Evolutionary conservation across 352 stramenopile genomes (phyloP).

Genomic region (Phytophthora constricta): DNA sequence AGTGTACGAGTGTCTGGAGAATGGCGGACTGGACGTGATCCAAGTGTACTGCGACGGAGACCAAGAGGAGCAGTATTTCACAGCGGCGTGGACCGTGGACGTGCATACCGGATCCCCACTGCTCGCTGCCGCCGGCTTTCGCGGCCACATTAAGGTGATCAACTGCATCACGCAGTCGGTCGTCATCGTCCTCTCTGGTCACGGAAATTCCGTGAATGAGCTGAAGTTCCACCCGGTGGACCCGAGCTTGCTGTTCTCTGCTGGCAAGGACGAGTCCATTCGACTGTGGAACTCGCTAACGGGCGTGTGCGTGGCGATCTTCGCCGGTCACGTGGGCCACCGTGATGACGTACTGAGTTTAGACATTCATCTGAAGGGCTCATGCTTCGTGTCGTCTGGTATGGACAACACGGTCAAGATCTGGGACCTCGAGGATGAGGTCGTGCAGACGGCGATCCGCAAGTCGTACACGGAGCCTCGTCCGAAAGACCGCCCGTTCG

Average conservation of each 20-base stretch:
- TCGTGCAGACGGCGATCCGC: slow-evolving; percentile 74
- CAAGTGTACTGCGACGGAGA: slow-evolving; percentile 86
- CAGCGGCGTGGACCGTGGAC: slow-evolving; percentile 77
- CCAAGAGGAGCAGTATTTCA: slow-evolving; percentile 82
- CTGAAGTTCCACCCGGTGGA: slow-evolving; percentile 92
- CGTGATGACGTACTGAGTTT: slow-evolving; percentile 89
- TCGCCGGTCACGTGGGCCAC: slow-evolving; percentile 92
- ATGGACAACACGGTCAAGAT: slow-evolving; percentile 96
- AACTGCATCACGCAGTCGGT: slow-evolving; percentile 82
- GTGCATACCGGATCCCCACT: slow-evolving; percentile 74
- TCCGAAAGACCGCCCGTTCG: slow-evolving; percentile 68
- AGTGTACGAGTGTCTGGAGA: slow-evolving; percentile 80
- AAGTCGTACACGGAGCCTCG: slow-evolving; percentile 80
- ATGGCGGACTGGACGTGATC: slow-evolving; percentile 75
- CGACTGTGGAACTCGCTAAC: slow-evolving; percentile 93
- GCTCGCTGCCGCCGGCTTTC: slow-evolving; percentile 70
- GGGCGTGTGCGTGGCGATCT: slow-evolving; percentile 90
- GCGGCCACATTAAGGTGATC: slow-evolving; percentile 87
- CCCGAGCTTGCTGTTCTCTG: slow-evolving; percentile 90
- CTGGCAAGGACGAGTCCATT: slow-evolving; percentile 93
- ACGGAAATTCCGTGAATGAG: slow-evolving; percentile 94
- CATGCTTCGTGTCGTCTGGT: slow-evolving; percentile 87
- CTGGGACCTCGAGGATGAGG: slow-evolving; percentile 89
- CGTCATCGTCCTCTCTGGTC: slow-evolving; percentile 82
- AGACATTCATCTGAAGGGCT: slow-evolving; percentile 89